Conservation (phyloP, 2,329 filamentous ascomycete species). For the Paraconiothyrium sp. region DNA sequence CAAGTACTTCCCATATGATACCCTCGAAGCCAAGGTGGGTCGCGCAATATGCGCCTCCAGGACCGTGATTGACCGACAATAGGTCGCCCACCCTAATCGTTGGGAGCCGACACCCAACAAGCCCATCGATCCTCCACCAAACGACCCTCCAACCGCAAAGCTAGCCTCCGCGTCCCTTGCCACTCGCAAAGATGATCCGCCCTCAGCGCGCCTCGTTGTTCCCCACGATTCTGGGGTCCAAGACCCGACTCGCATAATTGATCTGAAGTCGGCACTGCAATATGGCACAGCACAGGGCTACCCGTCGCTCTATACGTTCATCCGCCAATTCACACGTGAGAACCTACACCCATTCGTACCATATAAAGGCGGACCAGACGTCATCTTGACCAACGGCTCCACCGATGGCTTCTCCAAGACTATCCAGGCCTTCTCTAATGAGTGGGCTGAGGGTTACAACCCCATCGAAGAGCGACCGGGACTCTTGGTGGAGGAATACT, state of each 20-base stretch:
- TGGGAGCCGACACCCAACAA: conserved; percentile 76
- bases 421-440: conserved; percentile 77
- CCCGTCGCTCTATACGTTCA: conserved; percentile 77
- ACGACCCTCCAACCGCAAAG: conserved; percentile 36
- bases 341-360: conserved; percentile 83
- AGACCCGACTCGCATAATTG: conserved; percentile 75
- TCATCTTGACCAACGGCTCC: conserved; percentile 80
- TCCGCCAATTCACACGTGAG: conserved; percentile 79
- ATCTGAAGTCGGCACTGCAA: conserved; percentile 82
- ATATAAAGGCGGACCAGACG: conserved; percentile 78
- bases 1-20: conserved; percentile 88
- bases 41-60: background rate
- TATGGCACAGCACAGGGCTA: conserved; percentile 88
- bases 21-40: conserved; percentile 75
- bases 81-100: conserved; percentile 74
- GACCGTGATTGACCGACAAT: conserved; percentile 1
- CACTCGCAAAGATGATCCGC: conserved; percentile 36
- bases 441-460: conserved; percentile 76
- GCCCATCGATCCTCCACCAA: conserved; percentile 57
- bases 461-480: conserved; percentile 76
- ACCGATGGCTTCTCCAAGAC: conserved; percentile 88
- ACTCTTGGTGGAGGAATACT: conserved; percentile 80
- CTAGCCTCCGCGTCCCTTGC: conserved; percentile 43
- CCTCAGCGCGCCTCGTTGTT: conserved; percentile 68
- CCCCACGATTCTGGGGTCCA: conserved; percentile 71